Conservation (phyloP, 2,329 filamentous ascomycete genomes). For the Coniochaeta pulveracea region DNA sequence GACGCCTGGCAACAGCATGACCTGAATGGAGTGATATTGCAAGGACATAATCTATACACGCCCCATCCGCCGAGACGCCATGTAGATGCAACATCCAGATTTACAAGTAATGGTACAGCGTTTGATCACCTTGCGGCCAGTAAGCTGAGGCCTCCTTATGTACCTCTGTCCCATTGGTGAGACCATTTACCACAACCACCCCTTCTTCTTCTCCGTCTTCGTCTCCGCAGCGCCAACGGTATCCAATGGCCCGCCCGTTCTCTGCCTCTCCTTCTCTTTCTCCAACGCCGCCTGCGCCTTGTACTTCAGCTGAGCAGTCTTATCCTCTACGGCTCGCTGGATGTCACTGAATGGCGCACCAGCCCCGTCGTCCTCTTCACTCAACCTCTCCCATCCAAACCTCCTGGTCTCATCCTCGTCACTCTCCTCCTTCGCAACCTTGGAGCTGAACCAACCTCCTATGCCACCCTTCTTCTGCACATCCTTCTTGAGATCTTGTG, state of each 20-base stretch:
- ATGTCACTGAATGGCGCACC: conserved; percentile 18
- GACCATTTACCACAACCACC: conserved; percentile 29
- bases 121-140: no score
- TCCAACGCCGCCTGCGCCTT: conserved; percentile 34
- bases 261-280: conserved; percentile 38
- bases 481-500: conserved; percentile 6
- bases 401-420: conserved; percentile 13
- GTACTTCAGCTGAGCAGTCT: conserved; percentile 19
- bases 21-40: no score
- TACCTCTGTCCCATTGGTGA: no score
- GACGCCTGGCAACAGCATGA: no score
- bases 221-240: conserved; percentile 27
- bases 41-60: background rate
- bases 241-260: conserved; percentile 37
- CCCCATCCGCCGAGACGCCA: background rate
- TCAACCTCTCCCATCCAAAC: conserved; percentile 20
- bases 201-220: conserved; percentile 27
- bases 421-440: conserved; percentile 24
- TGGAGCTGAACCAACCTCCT: conserved; percentile 25
- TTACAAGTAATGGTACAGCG: conserved; percentile 1
- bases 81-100: conserved; percentile 2
- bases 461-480: conserved; percentile 15
- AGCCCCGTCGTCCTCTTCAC: conserved; percentile 19
- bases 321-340: conserved; percentile 19
- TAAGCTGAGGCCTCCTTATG: no score